phyloP scores from a whole-genome alignment of 441 rosid species.

The Eruca vesicaria region DNA sequence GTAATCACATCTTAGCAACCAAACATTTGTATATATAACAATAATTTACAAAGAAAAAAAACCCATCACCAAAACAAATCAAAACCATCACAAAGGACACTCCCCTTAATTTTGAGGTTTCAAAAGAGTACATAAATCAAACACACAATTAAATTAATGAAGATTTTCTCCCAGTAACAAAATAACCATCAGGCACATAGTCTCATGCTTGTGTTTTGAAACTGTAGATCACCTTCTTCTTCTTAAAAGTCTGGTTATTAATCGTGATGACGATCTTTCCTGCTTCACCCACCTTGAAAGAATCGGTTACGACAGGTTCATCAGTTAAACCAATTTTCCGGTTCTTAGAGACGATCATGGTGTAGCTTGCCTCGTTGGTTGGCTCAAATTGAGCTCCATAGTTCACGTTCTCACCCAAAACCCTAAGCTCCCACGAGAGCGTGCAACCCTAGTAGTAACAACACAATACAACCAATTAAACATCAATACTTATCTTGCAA shows the following conservation, averaged over 20 bases:
- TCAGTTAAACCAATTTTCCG: constrained; percentile 43
- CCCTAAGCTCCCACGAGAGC: constrained; percentile 57
- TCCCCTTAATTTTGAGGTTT: neutral
- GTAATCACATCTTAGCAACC: constrained; percentile 25
- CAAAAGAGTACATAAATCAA: neutral
- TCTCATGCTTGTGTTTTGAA: constrained; percentile 46
- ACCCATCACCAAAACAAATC: constrained; percentile 28
- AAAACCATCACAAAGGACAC: constrained; percentile 28
- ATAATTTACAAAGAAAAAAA: constrained; percentile 6
- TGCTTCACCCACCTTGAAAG: constrained; percentile 48
- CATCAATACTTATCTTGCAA: neutral
- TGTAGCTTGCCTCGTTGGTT: constrained; percentile 48
- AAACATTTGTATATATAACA: constrained; percentile 17
- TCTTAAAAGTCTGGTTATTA: constrained; percentile 56
- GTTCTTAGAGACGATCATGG: constrained; percentile 56
- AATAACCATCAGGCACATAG: neutral
- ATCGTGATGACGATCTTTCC: constrained; percentile 57
- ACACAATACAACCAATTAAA: neutral
- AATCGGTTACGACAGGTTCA: constrained; percentile 49
- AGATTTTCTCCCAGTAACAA: neutral
- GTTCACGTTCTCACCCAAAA: constrained; percentile 54
- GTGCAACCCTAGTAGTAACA: constrained; percentile 30
- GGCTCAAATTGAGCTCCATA: constrained; percentile 70
- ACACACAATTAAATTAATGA: constrained; percentile 12
- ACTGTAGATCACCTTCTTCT: constrained; percentile 67